Conservation (phyloP, 441 rosid species). For the Populus tomentosa region DNA sequence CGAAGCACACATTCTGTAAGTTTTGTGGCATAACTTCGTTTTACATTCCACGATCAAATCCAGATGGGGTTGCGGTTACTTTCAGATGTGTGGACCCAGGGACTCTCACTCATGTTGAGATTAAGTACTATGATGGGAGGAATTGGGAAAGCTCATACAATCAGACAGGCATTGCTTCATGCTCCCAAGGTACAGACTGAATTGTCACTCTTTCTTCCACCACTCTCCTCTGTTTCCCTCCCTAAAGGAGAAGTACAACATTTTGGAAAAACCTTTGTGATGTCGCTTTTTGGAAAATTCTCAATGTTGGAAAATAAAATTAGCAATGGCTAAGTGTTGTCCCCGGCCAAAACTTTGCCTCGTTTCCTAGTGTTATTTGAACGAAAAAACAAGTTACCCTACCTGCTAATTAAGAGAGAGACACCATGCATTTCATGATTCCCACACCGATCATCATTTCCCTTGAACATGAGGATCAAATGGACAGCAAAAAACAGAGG, state of each 20-base stretch:
- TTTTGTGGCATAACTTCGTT: slow-evolving; percentile 82
- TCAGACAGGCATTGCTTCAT: slow-evolving; percentile 41
- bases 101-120: slow-evolving; percentile 59
- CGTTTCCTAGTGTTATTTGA: neutral
- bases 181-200: slow-evolving; percentile 30
- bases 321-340: too few species aligned
- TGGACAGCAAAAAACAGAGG: too few species aligned
- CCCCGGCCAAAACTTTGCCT: too few species aligned
- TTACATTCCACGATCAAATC: slow-evolving; percentile 65
- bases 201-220: neutral
- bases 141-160: slow-evolving; percentile 57
- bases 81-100: slow-evolving; percentile 57
- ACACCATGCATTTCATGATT: too few species aligned
- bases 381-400: neutral
- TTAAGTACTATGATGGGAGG: slow-evolving; percentile 52
- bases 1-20: slow-evolving; percentile 86
- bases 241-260: neutral
- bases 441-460: too few species aligned
- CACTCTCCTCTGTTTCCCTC: neutral
- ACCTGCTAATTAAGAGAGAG: too few species aligned
- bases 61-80: slow-evolving; percentile 67
- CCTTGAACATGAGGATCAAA: too few species aligned
- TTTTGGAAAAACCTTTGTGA: neutral
- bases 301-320: too few species aligned
- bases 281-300: too few species aligned